A percentile compares a stretch with the other conserved stretches of the same genome.
phyloP scores from a whole-genome alignment of 75 land plant species.

The Chamaecyparis obtusa region DNA sequence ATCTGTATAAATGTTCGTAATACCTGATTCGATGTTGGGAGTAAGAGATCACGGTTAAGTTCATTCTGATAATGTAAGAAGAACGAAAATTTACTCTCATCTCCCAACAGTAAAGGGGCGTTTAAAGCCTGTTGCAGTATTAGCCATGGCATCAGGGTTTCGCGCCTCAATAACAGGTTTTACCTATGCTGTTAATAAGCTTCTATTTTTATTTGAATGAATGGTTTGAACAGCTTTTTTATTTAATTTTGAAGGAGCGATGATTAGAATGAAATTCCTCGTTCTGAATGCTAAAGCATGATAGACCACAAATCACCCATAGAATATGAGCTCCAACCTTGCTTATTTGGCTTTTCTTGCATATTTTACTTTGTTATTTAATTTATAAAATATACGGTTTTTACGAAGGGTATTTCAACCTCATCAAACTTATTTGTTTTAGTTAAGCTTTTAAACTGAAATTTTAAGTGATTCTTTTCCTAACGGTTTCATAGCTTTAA shows the following conservation, averaged over 20 bases:
- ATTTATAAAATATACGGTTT: no score
- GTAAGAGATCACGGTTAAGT: neutral
- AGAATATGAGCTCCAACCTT: conserved; percentile 5
- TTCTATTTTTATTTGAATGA: neutral
- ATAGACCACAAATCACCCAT: neutral
- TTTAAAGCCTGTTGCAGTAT: neutral
- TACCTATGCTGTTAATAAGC: neutral
- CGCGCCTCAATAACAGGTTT: neutral
- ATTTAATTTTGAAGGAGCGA: neutral
- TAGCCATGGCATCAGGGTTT: neutral
- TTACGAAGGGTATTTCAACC: no score
- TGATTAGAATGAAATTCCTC: conserved; percentile 4
- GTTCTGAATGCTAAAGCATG: conserved; percentile 6
- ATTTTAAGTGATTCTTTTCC: no score
- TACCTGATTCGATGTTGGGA: neutral
- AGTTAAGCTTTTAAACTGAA: no score
- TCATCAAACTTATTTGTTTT: no score
- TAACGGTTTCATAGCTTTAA: no score
- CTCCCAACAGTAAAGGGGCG: neutral
- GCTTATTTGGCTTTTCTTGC: no score
- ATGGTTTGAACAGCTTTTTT: neutral
- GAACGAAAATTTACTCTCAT: neutral
- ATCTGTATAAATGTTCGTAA: neutral
- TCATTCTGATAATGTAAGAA: neutral
- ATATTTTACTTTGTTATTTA: no score